Evolutionary conservation across 1,139 yeast species (phyloP).

Genomic region (Suhomyces bribrorum): DNA sequence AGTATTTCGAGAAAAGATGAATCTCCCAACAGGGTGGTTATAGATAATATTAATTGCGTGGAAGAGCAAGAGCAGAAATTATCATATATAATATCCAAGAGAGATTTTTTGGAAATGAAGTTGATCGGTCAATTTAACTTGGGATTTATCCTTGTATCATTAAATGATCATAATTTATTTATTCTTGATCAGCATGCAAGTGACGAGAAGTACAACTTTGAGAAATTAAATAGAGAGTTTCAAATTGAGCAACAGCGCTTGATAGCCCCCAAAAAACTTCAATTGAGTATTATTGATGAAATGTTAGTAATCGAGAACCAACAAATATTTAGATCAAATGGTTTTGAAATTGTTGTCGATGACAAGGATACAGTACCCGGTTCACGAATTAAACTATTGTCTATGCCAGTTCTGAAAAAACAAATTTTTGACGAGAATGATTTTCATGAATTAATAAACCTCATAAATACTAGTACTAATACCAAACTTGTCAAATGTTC

Average conservation of each 20-base stretch:
- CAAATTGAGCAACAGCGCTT: conserved; percentile 61
- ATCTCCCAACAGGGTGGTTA: conserved; percentile 4
- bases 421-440: conserved; percentile 67
- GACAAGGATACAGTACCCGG: conserved; percentile 50
- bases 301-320: conserved; percentile 62
- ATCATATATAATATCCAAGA: conserved; percentile 56
- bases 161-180: conserved; percentile 55
- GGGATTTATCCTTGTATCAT: conserved; percentile 79
- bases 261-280: conserved; percentile 63
- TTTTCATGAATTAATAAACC: conserved; percentile 70
- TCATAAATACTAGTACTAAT: conserved; percentile 42
- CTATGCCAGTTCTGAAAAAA: conserved; percentile 75
- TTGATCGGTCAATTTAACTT: conserved; percentile 90
- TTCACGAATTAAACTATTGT: conserved; percentile 50
- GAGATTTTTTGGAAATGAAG: conserved; percentile 69
- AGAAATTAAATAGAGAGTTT: conserved; percentile 57
- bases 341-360: conserved; percentile 61
- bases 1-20: background rate
- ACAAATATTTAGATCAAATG: conserved; percentile 65
- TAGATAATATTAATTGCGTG: conserved; percentile 23
- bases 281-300: conserved; percentile 78
- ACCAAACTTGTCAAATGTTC: conserved; percentile 59
- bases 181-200: conserved; percentile 97
- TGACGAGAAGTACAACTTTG: conserved; percentile 92
- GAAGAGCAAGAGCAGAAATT: conserved; percentile 56